These are phyloP conservation scores for Coprinellus micaceus DNA, from an alignment of 768 basidiomycete genomes.

Conservation along the genomic window DNA sequence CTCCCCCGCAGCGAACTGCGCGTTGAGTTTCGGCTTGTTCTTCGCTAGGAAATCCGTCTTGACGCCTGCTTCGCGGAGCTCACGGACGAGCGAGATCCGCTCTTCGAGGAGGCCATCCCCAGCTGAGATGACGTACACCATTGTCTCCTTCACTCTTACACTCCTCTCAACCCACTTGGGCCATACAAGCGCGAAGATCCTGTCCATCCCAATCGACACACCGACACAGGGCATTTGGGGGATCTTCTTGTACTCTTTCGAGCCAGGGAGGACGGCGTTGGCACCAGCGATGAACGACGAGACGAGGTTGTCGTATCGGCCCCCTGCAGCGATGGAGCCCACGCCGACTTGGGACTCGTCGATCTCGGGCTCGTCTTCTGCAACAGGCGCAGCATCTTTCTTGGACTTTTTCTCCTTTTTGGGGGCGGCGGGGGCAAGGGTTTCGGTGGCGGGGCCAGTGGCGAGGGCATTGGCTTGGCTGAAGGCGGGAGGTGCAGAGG, in stretches of 20 bases:
- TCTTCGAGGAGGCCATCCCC: slow-evolving; percentile 87
- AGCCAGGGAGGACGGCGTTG: slow-evolving; percentile 45
- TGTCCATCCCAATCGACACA: slow-evolving; percentile 87
- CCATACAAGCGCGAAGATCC: slow-evolving; percentile 89
- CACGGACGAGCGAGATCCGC: slow-evolving; percentile 73
- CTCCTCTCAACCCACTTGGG: slow-evolving; percentile 79
- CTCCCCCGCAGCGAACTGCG: slow-evolving; percentile 89
- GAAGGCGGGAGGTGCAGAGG: slow-evolving; percentile 88
- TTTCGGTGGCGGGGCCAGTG: slow-evolving; percentile 28
- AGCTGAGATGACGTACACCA: slow-evolving; percentile 90
- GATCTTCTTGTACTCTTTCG: slow-evolving; percentile 53
- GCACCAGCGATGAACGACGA: slow-evolving; percentile 86
- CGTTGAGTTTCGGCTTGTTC: slow-evolving; percentile 80
- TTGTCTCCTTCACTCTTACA: slow-evolving; percentile 82
- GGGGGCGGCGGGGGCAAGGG: slow-evolving; percentile 26
- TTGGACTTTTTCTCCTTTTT: slow-evolving; percentile 23
- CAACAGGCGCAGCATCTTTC: slow-evolving; percentile 44
- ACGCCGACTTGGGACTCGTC: slow-evolving; percentile 94
- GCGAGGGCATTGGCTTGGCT: slow-evolving; percentile 49
- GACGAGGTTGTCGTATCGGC: slow-evolving; percentile 93
- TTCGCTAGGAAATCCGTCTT: slow-evolving; percentile 94
- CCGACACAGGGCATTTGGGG: slow-evolving; percentile 82
- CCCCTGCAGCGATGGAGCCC: slow-evolving; percentile 98
- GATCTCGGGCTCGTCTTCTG: slow-evolving; percentile 70
- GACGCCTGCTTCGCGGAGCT: slow-evolving; percentile 83